These are phyloP conservation scores for Skeletonema menzelii DNA, from an alignment of 108 stramenopile species.

Conservation along the genomic window DNA sequence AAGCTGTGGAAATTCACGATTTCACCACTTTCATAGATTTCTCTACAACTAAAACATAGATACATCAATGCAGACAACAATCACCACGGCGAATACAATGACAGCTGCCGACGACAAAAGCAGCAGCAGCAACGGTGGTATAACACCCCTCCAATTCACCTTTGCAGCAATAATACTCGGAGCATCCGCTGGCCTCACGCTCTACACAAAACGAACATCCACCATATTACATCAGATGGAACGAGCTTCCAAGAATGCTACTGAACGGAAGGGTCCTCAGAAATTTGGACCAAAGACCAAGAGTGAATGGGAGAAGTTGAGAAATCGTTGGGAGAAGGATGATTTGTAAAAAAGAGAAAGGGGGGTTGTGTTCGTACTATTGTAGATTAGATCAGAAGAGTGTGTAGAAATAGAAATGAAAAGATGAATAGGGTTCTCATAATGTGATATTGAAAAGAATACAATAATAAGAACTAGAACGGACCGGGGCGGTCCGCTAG, in stretches of 20 bases:
- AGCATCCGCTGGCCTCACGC: constrained; percentile 67
- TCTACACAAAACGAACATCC: constrained; percentile 70
- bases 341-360: constrained; percentile 37
- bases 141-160: constrained; percentile 48
- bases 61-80: no score
- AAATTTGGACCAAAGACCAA: constrained; percentile 68
- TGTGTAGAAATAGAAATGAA: no score
- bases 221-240: constrained; percentile 64
- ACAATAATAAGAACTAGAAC: no score
- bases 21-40: no score
- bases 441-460: no score
- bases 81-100: neutral
- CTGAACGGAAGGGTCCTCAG: constrained; percentile 45
- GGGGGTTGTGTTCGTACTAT: no score
- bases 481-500: no score
- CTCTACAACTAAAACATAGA: no score
- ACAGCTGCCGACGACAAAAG: neutral
- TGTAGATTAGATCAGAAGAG: no score
- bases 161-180: constrained; percentile 57
- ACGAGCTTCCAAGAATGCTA: constrained; percentile 35
- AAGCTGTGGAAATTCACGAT: no score
- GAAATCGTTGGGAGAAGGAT: constrained; percentile 62
- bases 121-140: neutral
- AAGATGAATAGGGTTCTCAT: no score
- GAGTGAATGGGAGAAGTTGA: constrained; percentile 66